Base-by-base conservation (phyloP, 139 green algal species). In the Coccomyxa sp. region DNA sequence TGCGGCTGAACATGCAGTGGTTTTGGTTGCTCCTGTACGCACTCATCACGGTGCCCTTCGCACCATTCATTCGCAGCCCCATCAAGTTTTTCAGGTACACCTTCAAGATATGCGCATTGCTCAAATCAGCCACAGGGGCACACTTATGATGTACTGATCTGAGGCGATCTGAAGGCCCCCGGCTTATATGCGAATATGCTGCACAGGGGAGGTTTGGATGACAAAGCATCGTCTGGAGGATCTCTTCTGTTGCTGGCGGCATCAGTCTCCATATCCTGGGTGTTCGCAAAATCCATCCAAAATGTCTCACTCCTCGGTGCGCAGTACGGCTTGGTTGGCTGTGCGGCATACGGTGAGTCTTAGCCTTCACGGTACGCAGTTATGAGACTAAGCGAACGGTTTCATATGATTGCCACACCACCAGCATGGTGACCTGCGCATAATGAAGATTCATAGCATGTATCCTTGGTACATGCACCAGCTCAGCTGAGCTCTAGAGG, bases 1-100 rank as follows among this genome's bases (percentile, higher is more conserved):
- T 37, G 37, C 72, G 50, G 39, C 39, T 77, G 72, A 74, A 68
- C 0, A 27, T 77, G 29, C 64, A 72, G 64, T 72, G 79, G 79
- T 83, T 73, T 39, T 83, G 79, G 79, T 24, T 83, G 27, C 39
- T 83, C 4, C 9, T 83, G 10, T 83, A 83, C 39, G 79, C 79
- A 40, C 74, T 68, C 4, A 35, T 83, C 8, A 83, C 68, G 4
- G n/a, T 83, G 6, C 79, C 79, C 0, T 83, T 83, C 55, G 68
- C 74, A 14, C 79, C 79, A 8, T 83, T 73, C 29, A 31, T 83
- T 1, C 36, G 14, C 33, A 64, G 69, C 34, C 79, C 79, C 12
- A 36, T n/a, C 0, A 40, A 55, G 2, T 83, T 77, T 29, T 83
- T 69, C 64, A 72, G 79, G 79, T 80, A 38, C 69, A n/a, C 10